Conservation (phyloP, 2,329 filamentous ascomycete species). For the Phyllosticta ampelicida region DNA sequence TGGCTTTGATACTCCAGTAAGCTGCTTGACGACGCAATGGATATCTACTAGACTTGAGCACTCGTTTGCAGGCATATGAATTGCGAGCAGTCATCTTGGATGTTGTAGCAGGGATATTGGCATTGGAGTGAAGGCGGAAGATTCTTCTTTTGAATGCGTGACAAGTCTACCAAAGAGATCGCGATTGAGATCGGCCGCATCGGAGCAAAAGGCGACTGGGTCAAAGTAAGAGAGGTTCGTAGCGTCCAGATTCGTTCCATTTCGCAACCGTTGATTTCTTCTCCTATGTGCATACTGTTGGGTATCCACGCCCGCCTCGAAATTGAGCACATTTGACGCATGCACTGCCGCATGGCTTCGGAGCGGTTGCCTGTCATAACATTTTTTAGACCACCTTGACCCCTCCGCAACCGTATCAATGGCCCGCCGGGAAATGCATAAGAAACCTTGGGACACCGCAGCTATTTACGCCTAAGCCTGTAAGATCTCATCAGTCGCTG, state of each 20-base stretch:
- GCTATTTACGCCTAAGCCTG: constrained; percentile 6
- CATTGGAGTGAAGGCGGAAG: too few relatives aligned
- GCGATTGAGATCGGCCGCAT: background rate
- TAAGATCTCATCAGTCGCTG: background rate
- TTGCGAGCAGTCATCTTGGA: too few relatives aligned
- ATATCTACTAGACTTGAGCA: too few relatives aligned
- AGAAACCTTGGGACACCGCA: constrained; percentile 10
- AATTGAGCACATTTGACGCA: constrained; percentile 7
- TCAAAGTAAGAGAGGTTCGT: background rate
- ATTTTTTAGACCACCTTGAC: constrained; percentile 9
- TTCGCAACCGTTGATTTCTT: background rate
- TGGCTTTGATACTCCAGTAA: too few relatives aligned
- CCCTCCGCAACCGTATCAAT: constrained; percentile 9
- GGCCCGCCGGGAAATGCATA: constrained; percentile 10
- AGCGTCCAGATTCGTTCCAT: background rate
- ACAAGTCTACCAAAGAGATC: background rate
- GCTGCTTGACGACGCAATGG: too few relatives aligned
- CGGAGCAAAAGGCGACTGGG: background rate
- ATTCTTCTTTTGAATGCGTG: too few relatives aligned
- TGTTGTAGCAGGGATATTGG: too few relatives aligned
- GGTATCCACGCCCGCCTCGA: constrained; percentile 8
- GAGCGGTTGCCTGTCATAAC: constrained; percentile 9
- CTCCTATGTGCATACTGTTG: constrained; percentile 9
- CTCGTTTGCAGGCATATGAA: too few relatives aligned
- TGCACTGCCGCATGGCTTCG: constrained; percentile 5